Base-by-base conservation (phyloP, 768 basidiomycete genomes). In the Mycena olivaceomarginata region DNA sequence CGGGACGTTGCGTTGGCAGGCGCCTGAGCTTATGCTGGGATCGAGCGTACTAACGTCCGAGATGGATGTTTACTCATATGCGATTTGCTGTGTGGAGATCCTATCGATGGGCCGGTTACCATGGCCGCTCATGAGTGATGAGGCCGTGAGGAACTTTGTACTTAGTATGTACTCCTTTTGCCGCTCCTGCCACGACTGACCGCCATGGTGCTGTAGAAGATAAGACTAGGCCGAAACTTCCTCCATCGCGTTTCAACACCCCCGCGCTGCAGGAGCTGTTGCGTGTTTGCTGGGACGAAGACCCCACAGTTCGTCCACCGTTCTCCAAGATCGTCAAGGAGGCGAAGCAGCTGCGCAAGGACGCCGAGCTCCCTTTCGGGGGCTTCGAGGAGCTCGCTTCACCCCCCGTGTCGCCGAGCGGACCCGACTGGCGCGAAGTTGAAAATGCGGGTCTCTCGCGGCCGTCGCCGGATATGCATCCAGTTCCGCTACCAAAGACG, bases 1-100 rank as follows among this genome's bases (percentile, higher is more conserved):
- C 80, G 96, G 93, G 2, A 93, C 92, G 0, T 82, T 94, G 64
- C 88, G 93, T 45, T 96, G 95, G 94, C 91, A 91, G 79, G 91
- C 93, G 7, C 95, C 95, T 0, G 94, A 95, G 81, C 84, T 94
- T 45, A 86, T 94, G 83, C 82, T 83, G 39, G 93, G 91, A 1
- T 80, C 85, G 5, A 84, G 85, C 18, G 82, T 82, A 25, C 82
- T 92, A 41, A 94, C 92, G 0, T 81, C 86, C 2, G 88, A 91
- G 59, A 90, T 89, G 65, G 94, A 95, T 79, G 90, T 95, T 3
- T 96, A 94, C 70, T 90, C 94, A 0, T 96, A 91, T 80, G 91
- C 92, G 0, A 92, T 95, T 60, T 87, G 88, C 60, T 94, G 93
- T 74, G 84, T 92, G 6, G 94, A 94, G 82, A 90, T 94, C 62